Percentiles rank a stretch among this genome's conserved stretches.
These are phyloP conservation scores for Eimeria acervulina DNA, from an alignment of 169 alveolate genomes.

Conservation along the genomic window DNA sequence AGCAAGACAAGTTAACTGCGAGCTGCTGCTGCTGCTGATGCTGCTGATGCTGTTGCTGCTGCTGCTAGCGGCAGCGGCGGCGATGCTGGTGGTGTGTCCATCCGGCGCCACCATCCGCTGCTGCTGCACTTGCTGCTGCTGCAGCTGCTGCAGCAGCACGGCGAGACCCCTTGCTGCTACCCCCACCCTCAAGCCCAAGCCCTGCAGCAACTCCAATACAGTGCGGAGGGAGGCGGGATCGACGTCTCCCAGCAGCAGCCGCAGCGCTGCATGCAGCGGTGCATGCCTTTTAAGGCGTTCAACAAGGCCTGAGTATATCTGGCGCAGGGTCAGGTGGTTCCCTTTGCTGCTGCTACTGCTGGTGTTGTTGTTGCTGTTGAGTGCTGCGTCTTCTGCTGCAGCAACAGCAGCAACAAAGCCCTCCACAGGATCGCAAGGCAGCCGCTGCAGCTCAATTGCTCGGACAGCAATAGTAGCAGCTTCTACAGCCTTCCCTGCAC, in stretches of 20 bases:
- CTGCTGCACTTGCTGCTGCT: conserved; percentile 67
- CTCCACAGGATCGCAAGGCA: conserved; percentile 9
- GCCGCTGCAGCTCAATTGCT: conserved; percentile 44
- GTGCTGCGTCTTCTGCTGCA: conserved; percentile 44
- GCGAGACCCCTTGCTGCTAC: conserved; percentile 63
- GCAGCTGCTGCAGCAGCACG: conserved; percentile 67
- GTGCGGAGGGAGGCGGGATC: conserved; percentile 36
- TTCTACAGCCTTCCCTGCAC: conserved; percentile 48
- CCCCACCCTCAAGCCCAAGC: conserved; percentile 18
- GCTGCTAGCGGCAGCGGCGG: background rate
- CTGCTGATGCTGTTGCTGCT: conserved; percentile 7
- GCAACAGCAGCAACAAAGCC: conserved; percentile 33
- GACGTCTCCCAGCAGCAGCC: conserved; percentile 49
- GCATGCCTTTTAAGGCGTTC: conserved; percentile 15
- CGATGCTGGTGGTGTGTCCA: background rate
- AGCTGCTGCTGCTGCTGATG: conserved; percentile 6
- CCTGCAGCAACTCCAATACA: conserved; percentile 43
- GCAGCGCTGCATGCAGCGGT: conserved; percentile 42
- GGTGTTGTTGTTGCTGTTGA: conserved; percentile 44
- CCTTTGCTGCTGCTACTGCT: conserved; percentile 3
- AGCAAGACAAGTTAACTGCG: conserved; percentile 37
- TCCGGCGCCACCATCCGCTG: background rate
- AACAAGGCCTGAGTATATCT: background rate
- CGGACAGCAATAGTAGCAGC: conserved; percentile 18
- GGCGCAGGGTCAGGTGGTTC: conserved; percentile 33